These are phyloP conservation scores for Aspergillus unguis DNA, from an alignment of 2,329 filamentous ascomycete genomes.

Conservation along the genomic window DNA sequence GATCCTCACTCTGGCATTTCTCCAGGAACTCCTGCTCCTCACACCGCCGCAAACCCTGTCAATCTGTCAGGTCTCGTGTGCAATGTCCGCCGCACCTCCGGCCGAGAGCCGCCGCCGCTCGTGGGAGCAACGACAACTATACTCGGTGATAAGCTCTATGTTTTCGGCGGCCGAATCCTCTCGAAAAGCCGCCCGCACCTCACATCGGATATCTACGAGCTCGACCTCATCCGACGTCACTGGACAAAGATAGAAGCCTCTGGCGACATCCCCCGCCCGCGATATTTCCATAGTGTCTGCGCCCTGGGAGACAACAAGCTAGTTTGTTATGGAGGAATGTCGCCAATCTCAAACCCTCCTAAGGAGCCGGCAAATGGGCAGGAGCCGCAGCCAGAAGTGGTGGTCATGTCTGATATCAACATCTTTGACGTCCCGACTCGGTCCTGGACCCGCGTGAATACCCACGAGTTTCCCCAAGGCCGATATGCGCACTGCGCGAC, in stretches of 20 bases:
- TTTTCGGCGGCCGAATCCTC: constrained; percentile 87
- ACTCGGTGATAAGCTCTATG: constrained; percentile 90
- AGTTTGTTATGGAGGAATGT: constrained; percentile 98
- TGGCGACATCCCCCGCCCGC: constrained; percentile 82
- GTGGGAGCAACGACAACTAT: constrained; percentile 96
- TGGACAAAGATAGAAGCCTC: constrained; percentile 85
- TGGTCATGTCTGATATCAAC: constrained; percentile 97
- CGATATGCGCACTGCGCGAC: constrained; percentile 96
- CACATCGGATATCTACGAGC: constrained; percentile 86
- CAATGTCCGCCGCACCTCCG: constrained; percentile 77
- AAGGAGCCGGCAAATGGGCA: constrained; percentile 44
- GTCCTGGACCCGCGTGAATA: constrained; percentile 80
- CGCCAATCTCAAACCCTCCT: constrained; percentile 59
- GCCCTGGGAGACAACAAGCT: constrained; percentile 90
- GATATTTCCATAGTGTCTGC: constrained; percentile 97
- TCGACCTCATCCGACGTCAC: constrained; percentile 85
- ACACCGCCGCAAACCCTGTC: constrained; percentile 46
- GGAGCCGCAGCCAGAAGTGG: constrained; percentile 77
- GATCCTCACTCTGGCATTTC: constrained; percentile 28
- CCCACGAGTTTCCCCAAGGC: constrained; percentile 80
- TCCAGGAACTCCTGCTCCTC: constrained; percentile 27
- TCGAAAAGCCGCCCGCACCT: constrained; percentile 80
- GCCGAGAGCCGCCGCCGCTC: constrained; percentile 81
- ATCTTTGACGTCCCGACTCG: constrained; percentile 83
- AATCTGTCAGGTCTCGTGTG: constrained; percentile 65